A percentile compares a stretch with the other conserved stretches of the same genome.
Evolutionary conservation across 2,329 filamentous ascomycete species (phyloP).

Genomic region (Trichoderma sp.): DNA sequence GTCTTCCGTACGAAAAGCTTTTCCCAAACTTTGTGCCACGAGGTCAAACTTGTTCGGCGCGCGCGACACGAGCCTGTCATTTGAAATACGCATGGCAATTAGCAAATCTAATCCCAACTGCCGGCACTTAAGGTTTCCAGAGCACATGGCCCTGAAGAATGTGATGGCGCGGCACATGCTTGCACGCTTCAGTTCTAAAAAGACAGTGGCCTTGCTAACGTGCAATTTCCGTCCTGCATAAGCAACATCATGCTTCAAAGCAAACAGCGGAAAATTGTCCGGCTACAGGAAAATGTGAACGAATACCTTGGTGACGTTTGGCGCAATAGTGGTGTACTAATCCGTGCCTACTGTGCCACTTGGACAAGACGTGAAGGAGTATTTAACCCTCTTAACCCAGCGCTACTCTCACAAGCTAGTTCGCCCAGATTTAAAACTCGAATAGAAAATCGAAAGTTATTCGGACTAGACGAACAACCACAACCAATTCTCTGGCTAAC

Average conservation of each 20-base stretch:
- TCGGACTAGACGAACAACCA: not conserved
- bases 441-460: not conserved
- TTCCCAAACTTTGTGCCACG: not conserved
- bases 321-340: not conserved
- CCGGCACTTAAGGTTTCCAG: not conserved
- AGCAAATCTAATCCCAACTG: conserved; percentile 1
- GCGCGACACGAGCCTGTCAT: not conserved
- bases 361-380: not conserved
- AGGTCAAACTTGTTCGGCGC: not conserved
- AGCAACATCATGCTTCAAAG: not conserved
- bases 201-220: not conserved
- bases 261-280: not conserved
- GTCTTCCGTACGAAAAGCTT: not conserved
- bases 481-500: not conserved
- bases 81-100: not conserved
- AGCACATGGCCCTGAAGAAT: not conserved
- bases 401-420: not conserved
- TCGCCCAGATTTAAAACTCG: not conserved
- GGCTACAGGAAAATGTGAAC: not conserved
- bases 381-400: not conserved
- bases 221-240: not conserved
- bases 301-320: not conserved
- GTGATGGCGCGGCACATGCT: not conserved
- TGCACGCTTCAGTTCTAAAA: not conserved
- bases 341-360: not conserved